phyloP scores from a whole-genome alignment of 2,329 filamentous ascomycete species.

The Cladosporium cucumerinum region DNA sequence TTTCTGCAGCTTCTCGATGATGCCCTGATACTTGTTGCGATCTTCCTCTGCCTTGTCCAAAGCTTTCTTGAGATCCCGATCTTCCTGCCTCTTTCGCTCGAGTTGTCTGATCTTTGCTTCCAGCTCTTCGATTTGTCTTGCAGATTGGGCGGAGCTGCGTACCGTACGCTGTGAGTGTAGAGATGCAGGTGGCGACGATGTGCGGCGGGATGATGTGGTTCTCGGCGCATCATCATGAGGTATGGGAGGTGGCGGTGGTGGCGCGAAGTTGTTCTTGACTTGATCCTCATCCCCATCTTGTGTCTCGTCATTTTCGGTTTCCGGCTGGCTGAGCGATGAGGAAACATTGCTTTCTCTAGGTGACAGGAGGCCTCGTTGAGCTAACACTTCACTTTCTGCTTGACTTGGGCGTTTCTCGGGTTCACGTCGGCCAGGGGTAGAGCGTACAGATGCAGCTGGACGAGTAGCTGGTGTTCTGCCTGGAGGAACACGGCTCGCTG shows the following conservation, averaged over 20 bases:
- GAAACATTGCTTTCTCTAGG: slow-evolving; percentile 23
- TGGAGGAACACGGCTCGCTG: slow-evolving; percentile 16
- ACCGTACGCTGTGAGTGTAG: slow-evolving; percentile 32
- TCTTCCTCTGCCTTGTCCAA: slow-evolving; percentile 74
- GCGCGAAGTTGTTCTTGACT: slow-evolving; percentile 29
- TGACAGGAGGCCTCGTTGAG: slow-evolving; percentile 17
- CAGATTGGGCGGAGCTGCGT: slow-evolving; percentile 50
- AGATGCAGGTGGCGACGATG: slow-evolving; percentile 33
- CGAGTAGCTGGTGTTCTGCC: slow-evolving; percentile 16
- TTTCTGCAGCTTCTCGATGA: slow-evolving; percentile 85
- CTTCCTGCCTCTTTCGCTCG: slow-evolving; percentile 81
- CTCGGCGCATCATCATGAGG: slow-evolving; percentile 24
- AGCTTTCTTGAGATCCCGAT: slow-evolving; percentile 77
- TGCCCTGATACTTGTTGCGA: slow-evolving; percentile 72
- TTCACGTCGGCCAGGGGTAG: slow-evolving; percentile 19
- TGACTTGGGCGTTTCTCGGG: slow-evolving; percentile 24
- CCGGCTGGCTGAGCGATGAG: slow-evolving; percentile 22
- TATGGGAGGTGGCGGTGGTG: slow-evolving; percentile 29
- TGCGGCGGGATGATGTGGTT: slow-evolving; percentile 27
- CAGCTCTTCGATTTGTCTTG: slow-evolving; percentile 76
- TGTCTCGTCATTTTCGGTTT: slow-evolving; percentile 19
- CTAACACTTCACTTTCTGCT: slow-evolving; percentile 18
- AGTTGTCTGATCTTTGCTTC: slow-evolving; percentile 83
- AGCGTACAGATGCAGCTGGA: slow-evolving; percentile 17
- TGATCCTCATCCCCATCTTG: slow-evolving; percentile 26